phyloP scores from a whole-genome alignment of 2,329 filamentous ascomycete species.

The Cordyceps fumosorosea region DNA sequence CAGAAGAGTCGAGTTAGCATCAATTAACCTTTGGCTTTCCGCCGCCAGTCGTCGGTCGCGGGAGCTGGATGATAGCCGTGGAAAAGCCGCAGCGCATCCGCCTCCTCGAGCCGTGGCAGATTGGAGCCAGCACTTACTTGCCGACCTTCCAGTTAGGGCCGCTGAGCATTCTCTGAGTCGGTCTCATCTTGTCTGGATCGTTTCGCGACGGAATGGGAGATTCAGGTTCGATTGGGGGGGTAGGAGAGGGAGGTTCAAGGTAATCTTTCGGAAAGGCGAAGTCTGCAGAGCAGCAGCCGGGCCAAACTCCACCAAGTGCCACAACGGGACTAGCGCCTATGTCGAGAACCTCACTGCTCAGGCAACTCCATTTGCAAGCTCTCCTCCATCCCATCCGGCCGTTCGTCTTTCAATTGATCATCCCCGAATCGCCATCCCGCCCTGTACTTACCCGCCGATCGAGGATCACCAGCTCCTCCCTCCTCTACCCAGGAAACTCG shows the following conservation, averaged over 20 bases:
- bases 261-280: slow-evolving; percentile 19
- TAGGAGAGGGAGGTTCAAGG: slow-evolving; percentile 2
- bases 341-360: slow-evolving; percentile 9
- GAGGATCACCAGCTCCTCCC: background rate
- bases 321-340: slow-evolving; percentile 11
- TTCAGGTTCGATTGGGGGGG: slow-evolving; percentile 3
- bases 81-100: slow-evolving; percentile 28
- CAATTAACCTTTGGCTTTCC: background rate
- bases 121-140: slow-evolving; percentile 26
- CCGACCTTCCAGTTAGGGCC: slow-evolving; percentile 27
- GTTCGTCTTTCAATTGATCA: background rate
- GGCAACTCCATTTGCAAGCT: slow-evolving; percentile 9
- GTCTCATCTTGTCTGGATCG: slow-evolving; percentile 31
- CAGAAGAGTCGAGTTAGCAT: slow-evolving; percentile 21
- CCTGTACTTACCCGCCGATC: background rate
- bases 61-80: background rate
- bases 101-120: slow-evolving; percentile 11
- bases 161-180: slow-evolving; percentile 31
- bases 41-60: background rate
- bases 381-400: slow-evolving; percentile 5
- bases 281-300: slow-evolving; percentile 16
- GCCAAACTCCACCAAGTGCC: slow-evolving; percentile 5
- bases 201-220: slow-evolving; percentile 2
- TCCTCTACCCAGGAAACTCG: background rate
- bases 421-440: background rate